Base-by-base conservation (phyloP, 1,284 basidiomycete genomes). In the Austropuccinia psidii region DNA sequence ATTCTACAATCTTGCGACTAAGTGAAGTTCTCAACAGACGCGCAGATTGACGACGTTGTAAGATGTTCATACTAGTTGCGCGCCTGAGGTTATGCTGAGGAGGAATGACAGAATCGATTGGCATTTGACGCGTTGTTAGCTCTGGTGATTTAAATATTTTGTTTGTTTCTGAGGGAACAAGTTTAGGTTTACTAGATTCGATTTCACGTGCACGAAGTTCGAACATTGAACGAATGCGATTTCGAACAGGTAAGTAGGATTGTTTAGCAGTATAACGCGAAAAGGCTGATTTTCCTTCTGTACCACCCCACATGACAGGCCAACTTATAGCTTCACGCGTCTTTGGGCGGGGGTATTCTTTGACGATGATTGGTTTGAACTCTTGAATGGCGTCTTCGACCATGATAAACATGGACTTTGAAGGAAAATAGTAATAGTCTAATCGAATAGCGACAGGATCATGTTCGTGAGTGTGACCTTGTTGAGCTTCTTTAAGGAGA, bases 321-420 rank as follows among this genome's bases (percentile, higher is more conserved):
- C 85, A 86, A 55, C 81, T 81, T n/a, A 82, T 80, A 19, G 76
- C 78, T 13, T 82, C 81, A 73, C 79, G 78, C 31, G 73, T 73
- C 21, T 77, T 76, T 50, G 80, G 81, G 67, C 80, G 77, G 17
- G 81, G 77, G 77, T 84, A 86, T 77, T 86, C 84, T 74, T 84
- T 83, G 74, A 82, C 80, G 78, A 85, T 83, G 78, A 86, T 81
- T 4, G 85, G 83, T 31, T 84, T 82, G 77, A 84, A 82, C 68
- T 93, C 89, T 75, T 89, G 86, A 6, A 86, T 87, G 74, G 92
- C 86, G 78, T 98, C 96, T 80, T 98, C 94, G 31, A 98, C 87
- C 49, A 98, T 85, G 35, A 98, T 84, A 80, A 91, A 97, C 79
- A 85, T 88, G 72, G 85, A 87, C 58, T 86, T 85, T 68, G 88